Evolutionary conservation across 2,329 filamentous ascomycete species (phyloP).

Genomic region (Aureobasidium sp.): DNA sequence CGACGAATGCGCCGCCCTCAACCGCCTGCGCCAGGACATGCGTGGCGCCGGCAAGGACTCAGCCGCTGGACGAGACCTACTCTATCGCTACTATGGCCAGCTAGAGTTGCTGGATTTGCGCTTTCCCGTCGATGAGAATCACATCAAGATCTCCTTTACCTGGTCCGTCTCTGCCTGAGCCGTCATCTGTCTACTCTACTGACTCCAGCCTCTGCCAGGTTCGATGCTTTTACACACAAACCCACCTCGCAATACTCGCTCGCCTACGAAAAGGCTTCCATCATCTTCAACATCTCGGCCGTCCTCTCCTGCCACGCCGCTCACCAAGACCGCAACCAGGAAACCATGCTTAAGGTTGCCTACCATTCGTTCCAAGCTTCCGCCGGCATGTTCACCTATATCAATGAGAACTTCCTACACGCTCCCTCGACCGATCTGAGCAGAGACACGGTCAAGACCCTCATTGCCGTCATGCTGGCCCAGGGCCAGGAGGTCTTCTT

Average conservation of each 20-base stretch:
- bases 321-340: conserved; percentile 83
- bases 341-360: conserved; percentile 86
- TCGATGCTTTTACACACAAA: conserved; percentile 98
- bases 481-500: conserved; percentile 97
- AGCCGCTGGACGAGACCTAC: conserved; percentile 80
- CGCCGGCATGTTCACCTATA: conserved; percentile 99
- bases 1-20: conserved; percentile 90
- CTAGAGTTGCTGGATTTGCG: conserved; percentile 87
- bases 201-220: conserved; percentile 50
- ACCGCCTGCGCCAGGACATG: conserved; percentile 96
- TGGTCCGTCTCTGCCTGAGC: conserved; percentile 52
- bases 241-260: conserved; percentile 94
- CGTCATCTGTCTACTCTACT: background rate
- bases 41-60: conserved; percentile 94
- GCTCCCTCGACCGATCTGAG: conserved; percentile 92
- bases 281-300: conserved; percentile 98
- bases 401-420: conserved; percentile 98
- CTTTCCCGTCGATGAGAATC: conserved; percentile 96
- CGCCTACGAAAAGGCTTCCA: conserved; percentile 96
- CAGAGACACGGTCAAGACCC: conserved; percentile 86
- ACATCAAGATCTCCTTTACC: conserved; percentile 98
- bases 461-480: conserved; percentile 88
- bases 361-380: conserved; percentile 98
- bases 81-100: conserved; percentile 97
- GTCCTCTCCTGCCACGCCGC: conserved; percentile 94